Evolutionary conservation across 108 stramenopile species (phyloP).

Genomic region (Nitzschia sp.): DNA sequence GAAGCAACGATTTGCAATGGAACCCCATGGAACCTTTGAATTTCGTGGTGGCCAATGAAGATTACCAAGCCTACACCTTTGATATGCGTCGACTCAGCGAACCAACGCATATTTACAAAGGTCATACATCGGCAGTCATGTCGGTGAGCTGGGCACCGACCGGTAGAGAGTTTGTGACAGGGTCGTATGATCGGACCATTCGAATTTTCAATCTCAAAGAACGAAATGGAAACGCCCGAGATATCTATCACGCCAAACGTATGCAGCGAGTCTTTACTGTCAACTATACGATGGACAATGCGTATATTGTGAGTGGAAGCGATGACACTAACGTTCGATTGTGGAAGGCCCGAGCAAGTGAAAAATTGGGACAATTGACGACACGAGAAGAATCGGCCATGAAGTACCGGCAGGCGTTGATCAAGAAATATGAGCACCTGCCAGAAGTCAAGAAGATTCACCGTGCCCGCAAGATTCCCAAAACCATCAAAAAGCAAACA

Average conservation of each 20-base stretch:
- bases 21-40: constrained; percentile 99
- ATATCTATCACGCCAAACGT: constrained; percentile 97
- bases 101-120: constrained; percentile 94
- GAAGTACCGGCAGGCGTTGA: constrained; percentile 88
- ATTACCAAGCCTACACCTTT: constrained; percentile 94
- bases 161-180: constrained; percentile 96
- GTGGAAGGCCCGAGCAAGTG: constrained; percentile 95
- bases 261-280: constrained; percentile 99
- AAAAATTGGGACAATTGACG: constrained; percentile 86
- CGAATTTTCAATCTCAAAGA: constrained; percentile 80
- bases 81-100: constrained; percentile 92
- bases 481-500: constrained; percentile 91
- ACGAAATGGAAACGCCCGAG: constrained; percentile 69
- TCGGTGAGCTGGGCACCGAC: constrained; percentile 94
- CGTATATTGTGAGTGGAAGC: constrained; percentile 92
- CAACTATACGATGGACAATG: constrained; percentile 90
- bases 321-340: constrained; percentile 98
- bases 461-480: constrained; percentile 88
- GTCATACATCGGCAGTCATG: constrained; percentile 97
- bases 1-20: constrained; percentile 96
- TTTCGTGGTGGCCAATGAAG: constrained; percentile 97
- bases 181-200: constrained; percentile 94
- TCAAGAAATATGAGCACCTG: constrained; percentile 87
- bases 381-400: constrained; percentile 82
- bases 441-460: constrained; percentile 92